Percentiles rank a stretch among this genome's conserved stretches.
These are phyloP conservation scores for Achaetomium macrosporum DNA, from an alignment of 2,329 filamentous ascomycete genomes.

Conservation along the genomic window DNA sequence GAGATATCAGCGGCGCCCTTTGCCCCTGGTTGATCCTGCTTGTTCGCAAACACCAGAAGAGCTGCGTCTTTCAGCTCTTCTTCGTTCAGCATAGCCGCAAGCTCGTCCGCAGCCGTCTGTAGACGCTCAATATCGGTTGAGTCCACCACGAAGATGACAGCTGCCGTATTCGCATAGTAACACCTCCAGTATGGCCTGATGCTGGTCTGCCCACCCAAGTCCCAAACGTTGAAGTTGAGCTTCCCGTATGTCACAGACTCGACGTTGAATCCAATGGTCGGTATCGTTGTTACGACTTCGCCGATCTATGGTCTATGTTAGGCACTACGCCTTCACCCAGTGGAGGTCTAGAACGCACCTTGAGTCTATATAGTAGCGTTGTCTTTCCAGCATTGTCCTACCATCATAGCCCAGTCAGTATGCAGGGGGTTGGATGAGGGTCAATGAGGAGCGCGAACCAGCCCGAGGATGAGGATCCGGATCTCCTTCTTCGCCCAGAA, in stretches of 20 bases:
- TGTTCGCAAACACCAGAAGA: constrained; percentile 94
- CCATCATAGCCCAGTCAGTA: constrained; percentile 19
- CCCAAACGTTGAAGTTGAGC: constrained; percentile 98
- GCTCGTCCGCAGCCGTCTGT: constrained; percentile 85
- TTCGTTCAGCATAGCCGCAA: constrained; percentile 93
- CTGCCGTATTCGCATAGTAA: constrained; percentile 98
- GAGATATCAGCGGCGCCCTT: constrained; percentile 96
- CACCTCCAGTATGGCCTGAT: constrained; percentile 99
- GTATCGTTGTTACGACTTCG: constrained; percentile 98
- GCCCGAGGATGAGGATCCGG: constrained; percentile 85
- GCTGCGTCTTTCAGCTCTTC: constrained; percentile 92
- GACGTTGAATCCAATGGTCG: constrained; percentile 98
- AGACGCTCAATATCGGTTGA: constrained; percentile 95
- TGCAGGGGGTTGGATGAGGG: constrained; percentile 9
- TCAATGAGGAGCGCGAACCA: constrained; percentile 55
- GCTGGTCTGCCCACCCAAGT: constrained; percentile 95
- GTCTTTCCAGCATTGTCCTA: constrained; percentile 99
- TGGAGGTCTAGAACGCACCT: constrained; percentile 51
- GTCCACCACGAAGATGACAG: constrained; percentile 97
- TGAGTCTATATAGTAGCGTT: constrained; percentile 89
- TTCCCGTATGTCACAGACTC: constrained; percentile 98
- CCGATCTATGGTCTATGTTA: constrained; percentile 61
- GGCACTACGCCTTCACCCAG: not conserved
- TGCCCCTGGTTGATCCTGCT: constrained; percentile 95
- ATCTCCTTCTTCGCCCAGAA: constrained; percentile 97